A percentile compares a stretch with the other conserved stretches of the same genome.
Evolutionary conservation across 208 protist genomes (phyloP).

Genomic region (Leishmania aethiopica): DNA sequence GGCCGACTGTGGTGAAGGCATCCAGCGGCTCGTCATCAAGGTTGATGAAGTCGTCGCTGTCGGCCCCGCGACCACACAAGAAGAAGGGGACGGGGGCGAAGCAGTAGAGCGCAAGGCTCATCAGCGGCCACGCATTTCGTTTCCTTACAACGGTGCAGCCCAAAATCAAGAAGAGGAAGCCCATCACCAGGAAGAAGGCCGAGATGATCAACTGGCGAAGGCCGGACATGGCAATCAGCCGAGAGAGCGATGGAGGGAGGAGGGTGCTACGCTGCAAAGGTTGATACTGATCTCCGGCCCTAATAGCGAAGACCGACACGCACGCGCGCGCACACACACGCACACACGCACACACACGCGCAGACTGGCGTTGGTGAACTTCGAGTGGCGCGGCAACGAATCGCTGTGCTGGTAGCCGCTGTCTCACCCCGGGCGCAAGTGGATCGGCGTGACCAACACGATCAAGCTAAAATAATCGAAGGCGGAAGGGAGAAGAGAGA

Average conservation of each 20-base stretch:
- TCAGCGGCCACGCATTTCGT: slow-evolving; percentile 56
- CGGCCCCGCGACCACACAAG: slow-evolving; percentile 38
- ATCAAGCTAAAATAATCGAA: neutral
- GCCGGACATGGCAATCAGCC: slow-evolving; percentile 30
- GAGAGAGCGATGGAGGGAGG: neutral
- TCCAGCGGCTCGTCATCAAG: slow-evolving; percentile 35
- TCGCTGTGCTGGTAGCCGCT: neutral
- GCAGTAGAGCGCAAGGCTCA: slow-evolving; percentile 58
- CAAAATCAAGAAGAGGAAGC: slow-evolving; percentile 60
- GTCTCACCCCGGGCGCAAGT: neutral
- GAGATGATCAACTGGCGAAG: slow-evolving; percentile 54
- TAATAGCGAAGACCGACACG: neutral
- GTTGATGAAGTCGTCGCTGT: slow-evolving; percentile 20
- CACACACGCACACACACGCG: neutral
- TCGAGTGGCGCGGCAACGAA: neutral
- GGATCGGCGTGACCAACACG: neutral
- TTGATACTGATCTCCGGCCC: neutral
- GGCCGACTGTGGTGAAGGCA: slow-evolving; percentile 42
- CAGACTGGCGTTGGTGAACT: neutral
- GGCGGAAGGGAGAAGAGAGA: neutral
- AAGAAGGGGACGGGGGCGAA: slow-evolving; percentile 65
- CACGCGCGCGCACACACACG: neutral
- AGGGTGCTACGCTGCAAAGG: neutral
- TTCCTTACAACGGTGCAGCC: slow-evolving; percentile 51
- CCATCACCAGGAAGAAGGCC: slow-evolving; percentile 58